Conservation (phyloP, 2,329 filamentous ascomycete species). For the Cladosporium halotolerans region DNA sequence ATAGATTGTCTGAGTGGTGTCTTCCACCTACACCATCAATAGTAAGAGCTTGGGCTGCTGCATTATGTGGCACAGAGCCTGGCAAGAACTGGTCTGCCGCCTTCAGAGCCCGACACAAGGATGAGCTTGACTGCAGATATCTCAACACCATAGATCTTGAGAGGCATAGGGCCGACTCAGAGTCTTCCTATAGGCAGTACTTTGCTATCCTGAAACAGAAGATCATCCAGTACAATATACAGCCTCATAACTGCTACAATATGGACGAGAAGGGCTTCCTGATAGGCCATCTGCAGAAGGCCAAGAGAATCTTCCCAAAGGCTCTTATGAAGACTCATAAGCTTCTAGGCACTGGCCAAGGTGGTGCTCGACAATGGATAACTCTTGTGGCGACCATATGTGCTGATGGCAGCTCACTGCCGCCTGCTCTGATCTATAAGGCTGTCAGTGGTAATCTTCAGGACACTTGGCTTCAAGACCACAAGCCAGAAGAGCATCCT, state of each 20-base stretch:
- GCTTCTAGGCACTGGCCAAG: background rate
- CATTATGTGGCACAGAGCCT: background rate
- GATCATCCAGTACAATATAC: background rate
- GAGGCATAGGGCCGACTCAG: background rate
- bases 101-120: background rate
- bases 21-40: no score
- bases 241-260: background rate
- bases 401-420: no score
- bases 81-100: background rate
- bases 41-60: background rate
- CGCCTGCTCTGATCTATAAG: no score
- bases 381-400: background rate
- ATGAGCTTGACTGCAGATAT: background rate
- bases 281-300: background rate
- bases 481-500: background rate
- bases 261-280: background rate
- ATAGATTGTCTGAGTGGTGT: no score
- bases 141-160: background rate
- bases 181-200: background rate
- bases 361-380: background rate
- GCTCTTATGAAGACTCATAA: background rate
- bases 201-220: background rate
- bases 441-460: background rate
- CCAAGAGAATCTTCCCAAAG: background rate
- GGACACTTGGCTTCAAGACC: background rate